A percentile compares a stretch with the other conserved stretches of the same genome.
Evolutionary conservation across 1,139 yeast species (phyloP).

Genomic region (Candida glucosophila): DNA sequence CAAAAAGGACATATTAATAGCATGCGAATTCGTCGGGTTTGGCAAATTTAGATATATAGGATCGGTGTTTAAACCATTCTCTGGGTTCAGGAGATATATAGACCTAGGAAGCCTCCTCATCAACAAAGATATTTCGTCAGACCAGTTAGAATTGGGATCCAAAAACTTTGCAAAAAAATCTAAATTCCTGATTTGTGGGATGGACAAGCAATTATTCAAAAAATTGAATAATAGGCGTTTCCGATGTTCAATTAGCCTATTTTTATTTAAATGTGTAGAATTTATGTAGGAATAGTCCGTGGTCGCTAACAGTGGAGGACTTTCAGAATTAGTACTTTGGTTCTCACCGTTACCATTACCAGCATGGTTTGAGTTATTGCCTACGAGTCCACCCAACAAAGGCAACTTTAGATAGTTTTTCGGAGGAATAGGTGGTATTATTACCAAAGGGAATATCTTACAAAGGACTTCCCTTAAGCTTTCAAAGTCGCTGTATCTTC

Average conservation of each 20-base stretch:
- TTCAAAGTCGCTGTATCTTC: slow-evolving; percentile 91
- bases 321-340: slow-evolving; percentile 18
- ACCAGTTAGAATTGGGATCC: slow-evolving; percentile 82
- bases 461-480: slow-evolving; percentile 62
- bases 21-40: slow-evolving; percentile 35
- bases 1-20: slow-evolving; percentile 23
- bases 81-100: slow-evolving; percentile 44
- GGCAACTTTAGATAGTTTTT: slow-evolving; percentile 52
- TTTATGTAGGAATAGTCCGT: slow-evolving; percentile 36
- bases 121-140: slow-evolving; percentile 37
- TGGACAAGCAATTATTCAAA: slow-evolving; percentile 63
- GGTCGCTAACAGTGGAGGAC: slow-evolving; percentile 38
- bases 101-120: slow-evolving; percentile 34
- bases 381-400: slow-evolving; percentile 27
- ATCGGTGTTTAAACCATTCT: slow-evolving; percentile 44
- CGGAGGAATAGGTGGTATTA: slow-evolving; percentile 93
- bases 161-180: slow-evolving; percentile 67
- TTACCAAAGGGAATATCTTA: slow-evolving; percentile 69
- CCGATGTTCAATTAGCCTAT: slow-evolving; percentile 47
- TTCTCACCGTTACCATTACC: slow-evolving; percentile 4
- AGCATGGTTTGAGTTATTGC: slow-evolving; percentile 5
- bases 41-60: slow-evolving; percentile 61
- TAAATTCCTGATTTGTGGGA: slow-evolving; percentile 47
- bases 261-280: slow-evolving; percentile 34
- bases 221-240: slow-evolving; percentile 73